Evolutionary conservation across 139 green algal genomes (phyloP).

Genomic region (Coelastrella sp.): DNA sequence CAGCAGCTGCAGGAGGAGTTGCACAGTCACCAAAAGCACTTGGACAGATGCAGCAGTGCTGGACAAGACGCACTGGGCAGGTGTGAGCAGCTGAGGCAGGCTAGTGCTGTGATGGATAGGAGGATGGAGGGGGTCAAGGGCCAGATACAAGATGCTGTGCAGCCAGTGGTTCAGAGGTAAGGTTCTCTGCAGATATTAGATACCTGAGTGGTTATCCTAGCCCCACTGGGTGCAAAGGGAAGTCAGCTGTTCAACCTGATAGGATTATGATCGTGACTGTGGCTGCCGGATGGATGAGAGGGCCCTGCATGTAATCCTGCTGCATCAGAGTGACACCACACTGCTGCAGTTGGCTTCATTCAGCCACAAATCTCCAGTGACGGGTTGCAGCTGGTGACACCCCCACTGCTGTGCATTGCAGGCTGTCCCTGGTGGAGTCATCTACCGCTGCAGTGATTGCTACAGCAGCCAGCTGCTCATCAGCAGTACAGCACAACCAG

Average conservation of each 20-base stretch:
- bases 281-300: no score
- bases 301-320: no score
- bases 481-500: constrained; percentile 33
- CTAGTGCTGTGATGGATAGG: neutral
- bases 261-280: no score
- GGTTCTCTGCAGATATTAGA: neutral
- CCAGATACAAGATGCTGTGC: neutral
- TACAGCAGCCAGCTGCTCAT: neutral
- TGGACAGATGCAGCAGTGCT: neutral
- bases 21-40: neutral
- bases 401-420: constrained; percentile 10
- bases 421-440: constrained; percentile 6
- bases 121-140: neutral
- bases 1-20: constrained; percentile 8
- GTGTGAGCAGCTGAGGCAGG: constrained; percentile 31
- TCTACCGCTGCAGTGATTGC: neutral
- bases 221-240: no score
- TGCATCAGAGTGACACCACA: no score
- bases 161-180: neutral
- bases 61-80: neutral
- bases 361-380: no score
- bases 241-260: no score
- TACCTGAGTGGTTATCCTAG: no score
- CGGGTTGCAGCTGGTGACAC: neutral
- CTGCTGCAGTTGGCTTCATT: no score